A percentile compares a stretch with the other conserved stretches of the same genome.
Conservation (phyloP, 2,329 filamentous ascomycete genomes). For the Fusarium nurragi region DNA sequence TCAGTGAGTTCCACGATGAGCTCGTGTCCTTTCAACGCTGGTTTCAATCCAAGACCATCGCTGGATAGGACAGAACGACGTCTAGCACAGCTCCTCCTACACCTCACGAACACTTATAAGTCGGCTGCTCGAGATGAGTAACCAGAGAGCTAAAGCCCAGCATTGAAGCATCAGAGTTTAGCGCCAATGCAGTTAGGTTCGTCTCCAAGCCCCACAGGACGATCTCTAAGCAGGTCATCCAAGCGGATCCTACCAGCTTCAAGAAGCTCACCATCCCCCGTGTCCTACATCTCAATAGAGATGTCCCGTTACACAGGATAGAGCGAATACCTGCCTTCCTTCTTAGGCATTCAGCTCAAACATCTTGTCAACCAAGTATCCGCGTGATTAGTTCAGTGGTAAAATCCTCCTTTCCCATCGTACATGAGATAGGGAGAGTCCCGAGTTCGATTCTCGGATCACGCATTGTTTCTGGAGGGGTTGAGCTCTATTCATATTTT, state of each 20-base stretch:
- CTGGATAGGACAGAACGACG: too few relatives aligned
- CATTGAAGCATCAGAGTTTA: neutral
- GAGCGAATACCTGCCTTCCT: neutral
- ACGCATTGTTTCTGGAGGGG: conserved; percentile 39
- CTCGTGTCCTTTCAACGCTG: neutral
- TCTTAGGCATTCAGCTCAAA: neutral
- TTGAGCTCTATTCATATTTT: neutral
- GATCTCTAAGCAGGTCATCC: conserved; percentile 3
- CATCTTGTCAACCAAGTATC: conserved; percentile 13
- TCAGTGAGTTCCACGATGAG: neutral
- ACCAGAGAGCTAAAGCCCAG: neutral
- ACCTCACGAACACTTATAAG: neutral
- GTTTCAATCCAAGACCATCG: too few relatives aligned
- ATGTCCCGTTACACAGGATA: neutral
- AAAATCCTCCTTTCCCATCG: conserved; percentile 53
- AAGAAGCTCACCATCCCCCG: conserved; percentile 16
- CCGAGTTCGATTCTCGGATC: conserved; percentile 51
- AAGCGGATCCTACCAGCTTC: neutral
- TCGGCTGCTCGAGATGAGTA: neutral
- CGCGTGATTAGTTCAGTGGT: conserved; percentile 51
- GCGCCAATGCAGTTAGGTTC: conserved; percentile 4
- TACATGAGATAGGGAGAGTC: conserved; percentile 40
- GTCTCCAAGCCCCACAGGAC: conserved; percentile 5
- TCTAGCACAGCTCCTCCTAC: neutral
- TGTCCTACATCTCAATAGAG: neutral